Evolutionary conservation across 352 stramenopile genomes (phyloP).

Genomic region (Globisporangium lucens): DNA sequence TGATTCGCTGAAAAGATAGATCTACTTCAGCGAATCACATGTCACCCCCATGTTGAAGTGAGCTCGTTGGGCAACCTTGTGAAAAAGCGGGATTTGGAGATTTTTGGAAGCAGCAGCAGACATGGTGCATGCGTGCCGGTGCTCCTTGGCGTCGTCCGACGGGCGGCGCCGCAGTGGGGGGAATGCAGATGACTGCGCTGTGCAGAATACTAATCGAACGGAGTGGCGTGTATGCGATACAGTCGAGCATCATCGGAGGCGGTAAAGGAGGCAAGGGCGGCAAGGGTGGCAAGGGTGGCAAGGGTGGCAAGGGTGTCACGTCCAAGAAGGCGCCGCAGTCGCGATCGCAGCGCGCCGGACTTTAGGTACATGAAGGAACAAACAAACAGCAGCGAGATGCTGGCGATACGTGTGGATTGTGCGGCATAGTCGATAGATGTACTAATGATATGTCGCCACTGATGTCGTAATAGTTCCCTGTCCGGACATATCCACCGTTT

Average conservation of each 20-base stretch:
- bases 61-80: too few species aligned
- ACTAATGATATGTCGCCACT: conserved; percentile 4
- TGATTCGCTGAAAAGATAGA: too few species aligned
- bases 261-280: conserved; percentile 95
- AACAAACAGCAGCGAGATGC: not conserved
- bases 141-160: not conserved
- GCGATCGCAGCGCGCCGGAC: conserved; percentile 95
- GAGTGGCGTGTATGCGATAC: not conserved
- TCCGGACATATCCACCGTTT: conserved; percentile 99
- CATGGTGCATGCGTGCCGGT: conserved; percentile 3
- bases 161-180: not conserved
- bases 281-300: conserved; percentile 99
- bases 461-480: conserved; percentile 90
- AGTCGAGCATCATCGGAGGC: conserved; percentile 88
- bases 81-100: not conserved
- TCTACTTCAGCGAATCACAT: too few species aligned
- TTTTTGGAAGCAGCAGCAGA: not conserved
- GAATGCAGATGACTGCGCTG: not conserved
- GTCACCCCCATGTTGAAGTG: conserved; percentile 1
- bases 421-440: not conserved
- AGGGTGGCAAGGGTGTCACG: conserved; percentile 98
- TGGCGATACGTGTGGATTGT: not conserved
- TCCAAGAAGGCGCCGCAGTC: conserved; percentile 99
- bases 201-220: not conserved
- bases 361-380: conserved; percentile 79